Evolutionary conservation across 805 yeast species (phyloP), one percentile per base, ranked within the genome.

Genomic region (Candida verbasci): DNA sequence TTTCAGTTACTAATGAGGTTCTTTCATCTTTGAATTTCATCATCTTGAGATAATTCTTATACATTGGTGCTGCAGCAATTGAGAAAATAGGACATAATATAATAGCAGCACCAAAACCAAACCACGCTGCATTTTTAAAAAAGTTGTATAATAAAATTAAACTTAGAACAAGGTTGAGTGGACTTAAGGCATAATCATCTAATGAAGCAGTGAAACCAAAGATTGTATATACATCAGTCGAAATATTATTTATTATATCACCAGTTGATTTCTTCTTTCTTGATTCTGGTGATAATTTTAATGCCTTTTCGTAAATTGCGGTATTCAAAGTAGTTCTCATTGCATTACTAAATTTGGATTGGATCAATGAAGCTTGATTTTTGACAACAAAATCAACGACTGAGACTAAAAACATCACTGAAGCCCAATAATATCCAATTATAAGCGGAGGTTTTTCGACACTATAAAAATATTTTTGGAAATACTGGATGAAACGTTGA

Each of bases 1-100:
- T 61, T 42, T 65, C 71, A 16, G 58, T 55, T 37, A 61, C 61
- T 35, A 64, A 49, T n/a, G 58, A 50, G 3, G 65, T 57, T 46
- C 72, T 51, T 23, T 52, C 49, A 40, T 65, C 72, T 42, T 56
- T 65, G 39, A 50, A 49, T 38, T 56, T 52, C 65, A 63, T 54
- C 37, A 49, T 51, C 15, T 47, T 47, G 29, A 45, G 48, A 40
- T 50, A 56, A 14, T 50, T 42, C n/a, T 50, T 39, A 38, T 47
- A 49, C 22, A 60, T 43, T 5, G 57, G 44, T 3, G 58, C 46
- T 14, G 55, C 55, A 15, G 60, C 48, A 10, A 43, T 40, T 17
- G 57, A 46, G 11, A 56, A 53, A 24, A 53, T 31, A 8, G 71
- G 70, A 25, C 58, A 55, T 35, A 62, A 46, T 8, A 65, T 34